phyloP scores from a whole-genome alignment of 1,284 basidiomycete genomes.

The Tremellales sp. region DNA sequence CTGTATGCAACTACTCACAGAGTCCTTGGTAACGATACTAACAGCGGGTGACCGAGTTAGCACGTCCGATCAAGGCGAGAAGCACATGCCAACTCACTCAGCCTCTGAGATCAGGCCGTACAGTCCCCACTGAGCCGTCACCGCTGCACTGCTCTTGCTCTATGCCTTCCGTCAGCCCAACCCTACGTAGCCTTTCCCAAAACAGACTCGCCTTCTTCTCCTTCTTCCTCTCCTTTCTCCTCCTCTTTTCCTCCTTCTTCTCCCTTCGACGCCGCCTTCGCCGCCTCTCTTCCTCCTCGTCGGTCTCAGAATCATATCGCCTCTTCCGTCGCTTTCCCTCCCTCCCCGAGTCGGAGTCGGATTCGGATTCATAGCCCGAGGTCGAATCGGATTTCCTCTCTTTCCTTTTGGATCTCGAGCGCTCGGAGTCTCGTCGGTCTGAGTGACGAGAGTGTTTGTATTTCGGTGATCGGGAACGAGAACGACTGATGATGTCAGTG shows the following conservation, averaged over 20 bases:
- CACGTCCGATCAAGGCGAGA: slow-evolving; percentile 3
- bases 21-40: slow-evolving; percentile 71
- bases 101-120: slow-evolving; percentile 77
- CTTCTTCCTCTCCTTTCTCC: not conserved
- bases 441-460: slow-evolving; percentile 5
- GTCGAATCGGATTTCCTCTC: slow-evolving; percentile 1
- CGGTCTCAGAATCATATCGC: not conserved
- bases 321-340: slow-evolving; percentile 6
- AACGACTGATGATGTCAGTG: not conserved
- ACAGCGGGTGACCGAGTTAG: not conserved
- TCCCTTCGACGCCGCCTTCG: not conserved
- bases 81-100: slow-evolving; percentile 64
- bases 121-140: slow-evolving; percentile 74
- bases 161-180: not conserved
- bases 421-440: not conserved
- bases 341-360: slow-evolving; percentile 16
- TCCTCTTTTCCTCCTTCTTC: slow-evolving; percentile 2
- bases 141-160: slow-evolving; percentile 39
- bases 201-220: not conserved
- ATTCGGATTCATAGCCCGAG: slow-evolving; percentile 8
- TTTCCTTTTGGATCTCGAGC: not conserved
- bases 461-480: slow-evolving; percentile 5
- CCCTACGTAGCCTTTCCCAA: not conserved
- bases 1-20: slow-evolving; percentile 18
- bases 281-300: not conserved